Conservation (phyloP, 2,329 filamentous ascomycete species). For the Nemania bipapillata region DNA sequence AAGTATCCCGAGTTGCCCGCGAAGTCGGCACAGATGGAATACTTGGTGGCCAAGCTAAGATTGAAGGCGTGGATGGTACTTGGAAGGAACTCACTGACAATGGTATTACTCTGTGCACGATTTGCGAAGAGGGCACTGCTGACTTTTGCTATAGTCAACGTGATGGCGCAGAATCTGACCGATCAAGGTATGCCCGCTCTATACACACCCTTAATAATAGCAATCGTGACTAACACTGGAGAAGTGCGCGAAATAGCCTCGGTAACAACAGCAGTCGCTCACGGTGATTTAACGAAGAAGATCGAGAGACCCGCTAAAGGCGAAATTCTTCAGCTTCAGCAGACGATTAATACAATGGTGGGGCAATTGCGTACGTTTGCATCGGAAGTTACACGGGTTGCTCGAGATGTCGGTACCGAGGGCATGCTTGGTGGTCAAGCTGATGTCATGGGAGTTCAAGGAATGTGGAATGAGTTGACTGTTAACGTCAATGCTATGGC, state of each 20-base stretch:
- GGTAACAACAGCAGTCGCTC: slow-evolving; percentile 83
- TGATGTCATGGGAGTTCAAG: slow-evolving; percentile 83
- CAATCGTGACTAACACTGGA: slow-evolving; percentile 19
- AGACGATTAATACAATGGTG: slow-evolving; percentile 91
- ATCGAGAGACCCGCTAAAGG: slow-evolving; percentile 83
- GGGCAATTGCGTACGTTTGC: slow-evolving; percentile 85
- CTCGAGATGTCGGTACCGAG: slow-evolving; percentile 84
- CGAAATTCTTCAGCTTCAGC: slow-evolving; percentile 83
- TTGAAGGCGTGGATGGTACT: slow-evolving; percentile 92
- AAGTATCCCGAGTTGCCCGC: slow-evolving; percentile 92
- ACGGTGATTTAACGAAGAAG: slow-evolving; percentile 85
- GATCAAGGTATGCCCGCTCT: slow-evolving; percentile 67
- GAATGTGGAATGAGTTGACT: slow-evolving; percentile 89
- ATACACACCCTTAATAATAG: not conserved
- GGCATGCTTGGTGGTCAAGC: slow-evolving; percentile 84
- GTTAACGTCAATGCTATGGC: slow-evolving; percentile 91
- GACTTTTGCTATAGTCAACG: slow-evolving; percentile 68
- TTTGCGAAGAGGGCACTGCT: slow-evolving; percentile 39
- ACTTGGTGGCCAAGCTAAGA: slow-evolving; percentile 90
- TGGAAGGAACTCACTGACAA: slow-evolving; percentile 97
- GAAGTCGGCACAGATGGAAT: slow-evolving; percentile 97
- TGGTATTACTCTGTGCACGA: slow-evolving; percentile 57
- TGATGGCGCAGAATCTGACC: slow-evolving; percentile 84
- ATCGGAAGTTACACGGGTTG: slow-evolving; percentile 83
- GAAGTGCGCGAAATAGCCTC: slow-evolving; percentile 83